These are phyloP conservation scores for Blastocystis sp. DNA, from an alignment of 352 stramenopile species.

Conservation along the genomic window DNA sequence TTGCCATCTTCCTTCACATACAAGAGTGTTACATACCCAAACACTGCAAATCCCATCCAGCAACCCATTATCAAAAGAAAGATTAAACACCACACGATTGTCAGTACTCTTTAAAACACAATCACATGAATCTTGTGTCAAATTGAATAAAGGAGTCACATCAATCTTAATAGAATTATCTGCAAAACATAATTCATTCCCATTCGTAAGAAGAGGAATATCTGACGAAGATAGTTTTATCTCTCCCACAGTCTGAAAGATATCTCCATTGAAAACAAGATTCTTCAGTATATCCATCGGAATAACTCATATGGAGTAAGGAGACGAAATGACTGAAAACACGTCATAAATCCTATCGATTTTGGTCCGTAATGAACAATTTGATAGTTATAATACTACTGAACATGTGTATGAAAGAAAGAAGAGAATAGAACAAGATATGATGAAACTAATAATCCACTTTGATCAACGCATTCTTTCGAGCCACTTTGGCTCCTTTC, in stretches of 20 bases:
- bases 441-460: background rate
- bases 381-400: too few relatives aligned
- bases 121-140: background rate
- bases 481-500: constrained; percentile 73
- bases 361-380: too few relatives aligned
- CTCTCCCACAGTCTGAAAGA: background rate
- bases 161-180: background rate
- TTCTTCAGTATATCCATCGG: background rate
- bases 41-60: background rate
- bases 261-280: background rate
- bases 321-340: too few relatives aligned
- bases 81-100: background rate
- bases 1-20: background rate
- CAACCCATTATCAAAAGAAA: background rate
- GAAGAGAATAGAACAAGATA: background rate
- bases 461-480: constrained; percentile 25
- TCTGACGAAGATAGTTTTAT: background rate
- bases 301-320: background rate
- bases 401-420: too few relatives aligned
- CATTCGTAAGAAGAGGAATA: background rate
- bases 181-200: background rate
- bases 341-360: too few relatives aligned
- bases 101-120: background rate
- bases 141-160: background rate
- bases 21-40: background rate